Evolutionary conservation across 345 rosid genomes (phyloP).

Genomic region (Cardamine occulta): DNA sequence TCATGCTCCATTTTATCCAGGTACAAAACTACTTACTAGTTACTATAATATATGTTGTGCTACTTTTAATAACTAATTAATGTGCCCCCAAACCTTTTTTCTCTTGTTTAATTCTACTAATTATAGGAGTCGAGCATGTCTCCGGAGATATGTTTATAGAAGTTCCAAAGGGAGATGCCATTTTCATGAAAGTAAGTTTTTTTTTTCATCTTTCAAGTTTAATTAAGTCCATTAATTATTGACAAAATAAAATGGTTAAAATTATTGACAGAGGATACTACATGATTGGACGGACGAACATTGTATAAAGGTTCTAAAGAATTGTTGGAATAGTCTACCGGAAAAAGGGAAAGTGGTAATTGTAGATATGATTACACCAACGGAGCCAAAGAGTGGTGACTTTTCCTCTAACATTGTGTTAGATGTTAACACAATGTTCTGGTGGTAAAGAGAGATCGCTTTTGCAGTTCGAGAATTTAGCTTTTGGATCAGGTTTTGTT

Average conservation of each 20-base stretch:
- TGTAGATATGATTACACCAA: constrained; percentile 45
- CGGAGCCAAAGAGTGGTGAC: constrained; percentile 22
- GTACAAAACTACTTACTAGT: too few relatives aligned
- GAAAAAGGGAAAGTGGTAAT: constrained; percentile 48
- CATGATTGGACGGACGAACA: constrained; percentile 52
- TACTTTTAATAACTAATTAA: too few relatives aligned
- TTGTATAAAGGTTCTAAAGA: constrained; percentile 50
- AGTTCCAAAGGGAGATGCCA: too few relatives aligned
- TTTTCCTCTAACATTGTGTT: constrained; percentile 37
- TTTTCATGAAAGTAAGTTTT: too few relatives aligned
- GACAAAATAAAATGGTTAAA: not conserved
- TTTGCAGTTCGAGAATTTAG: constrained; percentile 46
- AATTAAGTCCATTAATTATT: not conserved
- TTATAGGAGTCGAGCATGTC: too few relatives aligned
- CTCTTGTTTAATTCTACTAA: too few relatives aligned
- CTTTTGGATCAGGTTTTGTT: constrained; percentile 41
- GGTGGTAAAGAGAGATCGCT: constrained; percentile 54
- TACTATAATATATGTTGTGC: too few relatives aligned
- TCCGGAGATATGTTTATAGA: too few relatives aligned
- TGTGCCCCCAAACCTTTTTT: too few relatives aligned
- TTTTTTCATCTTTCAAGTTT: too few relatives aligned
- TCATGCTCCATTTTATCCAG: too few relatives aligned
- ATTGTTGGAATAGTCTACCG: constrained; percentile 53
- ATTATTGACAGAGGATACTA: constrained; percentile 45
- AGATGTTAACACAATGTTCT: constrained; percentile 47